Base-by-base conservation (phyloP, 805 yeast species). In the Ogataea zsoltii region DNA sequence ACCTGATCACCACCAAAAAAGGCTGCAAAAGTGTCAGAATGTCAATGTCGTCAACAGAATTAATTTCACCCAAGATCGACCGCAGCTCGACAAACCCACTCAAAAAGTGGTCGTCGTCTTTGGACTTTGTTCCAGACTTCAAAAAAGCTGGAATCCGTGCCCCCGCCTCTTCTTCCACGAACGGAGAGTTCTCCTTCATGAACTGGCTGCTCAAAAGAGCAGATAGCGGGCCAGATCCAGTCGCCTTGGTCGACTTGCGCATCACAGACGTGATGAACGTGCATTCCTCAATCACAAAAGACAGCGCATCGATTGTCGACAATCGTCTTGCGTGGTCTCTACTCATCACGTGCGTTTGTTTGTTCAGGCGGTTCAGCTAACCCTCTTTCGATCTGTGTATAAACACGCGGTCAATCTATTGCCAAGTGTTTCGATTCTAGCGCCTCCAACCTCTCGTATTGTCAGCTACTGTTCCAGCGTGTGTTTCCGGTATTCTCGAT, bases 211-310 rank as follows among this genome's bases (percentile, higher is more conserved):
- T 86, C 36, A 92, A 71, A 25, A 92, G 80, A 5, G 96, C 88
- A 9, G 97, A 92, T 31, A 91, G 94, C 2, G 90, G 88, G 6
- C 84, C 76, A n/a, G 49, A 42, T 6, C 48, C 42, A 41, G 85
- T 78, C 54, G 85, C 85, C 51, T 87, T 80, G 61, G 90, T 79
- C 51, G 87, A 76, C 61, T 89, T 90, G 44, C 97, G 75, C 96
- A 94, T 89, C 17, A 94, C 90, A 15, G 96, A 83, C 15, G 92
- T 80, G 42, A 94, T 78, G 46, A 83, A 76, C 59, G 88, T 85
- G 64, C 97, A 89, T 69, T 94, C 98, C 61, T 87, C 86, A 49
- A 89, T 82, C 53, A 89, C 85, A 55, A 92, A 80, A 1, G 95
- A 85, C 45, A 85, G 76, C 12, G 95, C 87, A 64, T 88, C 91